phyloP scores from a whole-genome alignment of 345 rosid species.

The Arabis hirsuta region DNA sequence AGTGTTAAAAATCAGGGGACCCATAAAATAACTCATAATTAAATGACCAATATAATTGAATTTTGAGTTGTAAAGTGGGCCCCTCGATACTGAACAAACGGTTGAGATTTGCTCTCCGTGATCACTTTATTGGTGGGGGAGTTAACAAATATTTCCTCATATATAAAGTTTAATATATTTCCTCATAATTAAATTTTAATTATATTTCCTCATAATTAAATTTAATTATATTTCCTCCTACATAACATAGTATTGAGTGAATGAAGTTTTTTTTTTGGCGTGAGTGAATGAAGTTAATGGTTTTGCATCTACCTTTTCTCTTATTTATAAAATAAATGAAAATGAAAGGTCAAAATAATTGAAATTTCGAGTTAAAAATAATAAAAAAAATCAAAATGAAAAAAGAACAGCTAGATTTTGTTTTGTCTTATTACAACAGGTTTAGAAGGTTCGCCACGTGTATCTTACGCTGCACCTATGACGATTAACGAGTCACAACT shows the following conservation, averaged over 20 bases:
- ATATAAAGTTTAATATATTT: neutral
- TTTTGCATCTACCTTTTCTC: neutral
- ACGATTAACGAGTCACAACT: slow-evolving; percentile 36
- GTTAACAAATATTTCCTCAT: neutral
- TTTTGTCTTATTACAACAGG: slow-evolving; percentile 13
- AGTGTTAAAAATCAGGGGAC: slow-evolving; percentile 24
- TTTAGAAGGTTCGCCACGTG: slow-evolving; percentile 44
- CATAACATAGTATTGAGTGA: too few relatives aligned
- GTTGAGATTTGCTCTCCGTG: slow-evolving; percentile 17
- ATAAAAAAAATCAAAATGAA: neutral
- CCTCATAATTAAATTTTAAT: neutral
- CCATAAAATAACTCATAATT: neutral
- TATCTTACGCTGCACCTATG: slow-evolving; percentile 44
- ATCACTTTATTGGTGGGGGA: slow-evolving; percentile 16
- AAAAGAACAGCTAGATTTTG: slow-evolving; percentile 10
- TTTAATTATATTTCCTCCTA: neutral
- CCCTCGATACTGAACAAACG: slow-evolving; percentile 3
- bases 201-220: neutral
- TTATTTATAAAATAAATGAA: slow-evolving; percentile 1
- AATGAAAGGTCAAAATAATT: neutral
- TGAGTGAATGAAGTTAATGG: slow-evolving; percentile 3
- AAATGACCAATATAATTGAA: neutral
- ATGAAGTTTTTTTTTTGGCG: too few relatives aligned
- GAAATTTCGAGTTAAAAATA: too few relatives aligned
- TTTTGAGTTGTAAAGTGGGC: slow-evolving; percentile 19